Evolutionary conservation across 164 flowering plant genomes (phyloP).

Genomic region (Dillenia turbinata): DNA sequence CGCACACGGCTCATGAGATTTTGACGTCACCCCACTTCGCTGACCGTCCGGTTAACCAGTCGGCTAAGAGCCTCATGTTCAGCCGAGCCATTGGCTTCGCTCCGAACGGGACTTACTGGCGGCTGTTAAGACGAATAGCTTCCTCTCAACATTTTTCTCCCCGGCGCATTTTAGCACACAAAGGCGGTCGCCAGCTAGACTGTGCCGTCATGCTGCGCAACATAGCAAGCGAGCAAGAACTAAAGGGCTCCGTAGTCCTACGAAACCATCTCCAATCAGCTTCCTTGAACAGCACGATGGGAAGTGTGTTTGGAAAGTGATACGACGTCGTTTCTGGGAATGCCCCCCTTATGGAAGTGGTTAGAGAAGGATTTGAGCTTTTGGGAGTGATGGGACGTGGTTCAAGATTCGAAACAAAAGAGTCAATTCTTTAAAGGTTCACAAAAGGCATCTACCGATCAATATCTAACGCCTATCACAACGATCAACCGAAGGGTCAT

Average conservation of each 20-base stretch:
- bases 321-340: conserved; percentile 19
- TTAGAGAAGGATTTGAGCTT: conserved; percentile 72
- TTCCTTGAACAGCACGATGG: conserved; percentile 61
- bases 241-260: conserved; percentile 28
- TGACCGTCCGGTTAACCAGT: conserved; percentile 69
- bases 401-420: no score
- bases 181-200: conserved; percentile 33
- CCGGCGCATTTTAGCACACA: conserved; percentile 44
- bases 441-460: no score
- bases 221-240: conserved; percentile 25
- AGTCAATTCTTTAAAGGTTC: no score
- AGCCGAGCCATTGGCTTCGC: conserved; percentile 81
- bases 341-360: conserved; percentile 36
- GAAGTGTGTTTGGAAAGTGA: conserved; percentile 55
- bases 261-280: conserved; percentile 49
- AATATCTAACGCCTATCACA: no score
- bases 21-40: conserved; percentile 58
- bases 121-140: conserved; percentile 52
- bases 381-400: conserved; percentile 69
- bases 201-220: conserved; percentile 35
- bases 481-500: conserved; percentile 42
- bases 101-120: conserved; percentile 69
- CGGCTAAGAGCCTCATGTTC: conserved; percentile 65
- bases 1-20: conserved; percentile 52
- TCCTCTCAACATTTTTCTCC: conserved; percentile 61